phyloP scores from a whole-genome alignment of 2,329 filamentous ascomycete genomes.

The Pseudogymnoascus sp. region DNA sequence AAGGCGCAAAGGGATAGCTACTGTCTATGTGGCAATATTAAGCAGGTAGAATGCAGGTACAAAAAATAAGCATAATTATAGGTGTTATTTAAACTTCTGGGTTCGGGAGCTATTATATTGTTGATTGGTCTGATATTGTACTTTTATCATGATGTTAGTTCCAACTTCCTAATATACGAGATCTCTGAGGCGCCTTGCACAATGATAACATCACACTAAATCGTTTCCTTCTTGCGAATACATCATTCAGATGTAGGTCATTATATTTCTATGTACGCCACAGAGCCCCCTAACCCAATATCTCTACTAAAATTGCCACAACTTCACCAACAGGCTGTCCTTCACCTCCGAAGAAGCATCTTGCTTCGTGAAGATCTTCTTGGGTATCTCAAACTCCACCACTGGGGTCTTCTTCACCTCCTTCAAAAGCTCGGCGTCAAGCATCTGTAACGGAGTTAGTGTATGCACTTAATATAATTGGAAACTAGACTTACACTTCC shows the following conservation, averaged over 20 bases:
- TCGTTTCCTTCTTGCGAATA: not conserved
- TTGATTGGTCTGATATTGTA: not conserved
- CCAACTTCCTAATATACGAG: not conserved
- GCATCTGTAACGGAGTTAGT: constrained; percentile 47
- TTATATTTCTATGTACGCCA: not conserved
- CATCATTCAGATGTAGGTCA: not conserved
- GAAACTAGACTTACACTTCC: constrained; percentile 51
- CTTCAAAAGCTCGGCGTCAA: constrained; percentile 77
- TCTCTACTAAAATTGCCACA: constrained; percentile 46
- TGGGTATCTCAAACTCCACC: constrained; percentile 85
- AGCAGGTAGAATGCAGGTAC: not conserved
- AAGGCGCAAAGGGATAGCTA: not conserved
- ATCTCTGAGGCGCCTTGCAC: not conserved
- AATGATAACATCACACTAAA: not conserved
- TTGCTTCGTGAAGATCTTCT: constrained; percentile 32
- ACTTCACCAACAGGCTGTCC: constrained; percentile 48
- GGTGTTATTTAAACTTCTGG: constrained; percentile 11
- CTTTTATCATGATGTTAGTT: not conserved
- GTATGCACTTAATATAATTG: not conserved
- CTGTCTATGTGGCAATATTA: not conserved
- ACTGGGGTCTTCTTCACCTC: constrained; percentile 78
- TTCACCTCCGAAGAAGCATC: constrained; percentile 35
- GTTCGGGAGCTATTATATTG: constrained; percentile 9
- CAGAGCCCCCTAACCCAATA: not conserved
- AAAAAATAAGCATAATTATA: constrained; percentile 8